Evolutionary conservation across 192 early-diverging fungal species (phyloP).

Genomic region (Coemansia javaensis): DNA sequence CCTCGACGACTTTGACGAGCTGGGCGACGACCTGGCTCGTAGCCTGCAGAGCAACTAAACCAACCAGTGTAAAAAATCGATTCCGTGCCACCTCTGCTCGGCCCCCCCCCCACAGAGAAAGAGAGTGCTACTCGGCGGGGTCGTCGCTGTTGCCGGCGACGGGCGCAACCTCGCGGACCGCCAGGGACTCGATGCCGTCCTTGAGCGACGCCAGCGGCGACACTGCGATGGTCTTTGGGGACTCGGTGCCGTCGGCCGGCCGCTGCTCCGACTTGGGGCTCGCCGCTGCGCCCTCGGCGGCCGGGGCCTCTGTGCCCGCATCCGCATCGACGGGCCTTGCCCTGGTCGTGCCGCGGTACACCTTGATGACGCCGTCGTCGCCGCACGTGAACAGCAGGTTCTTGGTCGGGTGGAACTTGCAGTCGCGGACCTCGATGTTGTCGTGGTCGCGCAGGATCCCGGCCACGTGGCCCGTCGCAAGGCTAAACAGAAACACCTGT

Average conservation of each 20-base stretch:
- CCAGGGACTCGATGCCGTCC: constrained; percentile 38
- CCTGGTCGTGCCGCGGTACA: constrained; percentile 36
- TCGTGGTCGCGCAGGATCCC: constrained; percentile 84
- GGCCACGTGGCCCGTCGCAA: constrained; percentile 70
- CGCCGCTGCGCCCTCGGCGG: too few relatives aligned
- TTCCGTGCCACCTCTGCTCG: too few relatives aligned
- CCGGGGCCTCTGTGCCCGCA: background rate
- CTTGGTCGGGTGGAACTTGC: constrained; percentile 78
- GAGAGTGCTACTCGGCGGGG: background rate
- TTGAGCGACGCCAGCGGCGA: constrained; percentile 37
- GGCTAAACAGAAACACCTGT: constrained; percentile 77
- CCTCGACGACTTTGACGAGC: constrained; percentile 37
- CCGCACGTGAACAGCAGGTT: constrained; percentile 78
- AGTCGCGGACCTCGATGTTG: constrained; percentile 89
- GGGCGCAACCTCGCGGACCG: constrained; percentile 14
- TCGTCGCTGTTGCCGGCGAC: background rate
- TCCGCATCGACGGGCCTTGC: constrained; percentile 2
- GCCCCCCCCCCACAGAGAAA: too few relatives aligned
- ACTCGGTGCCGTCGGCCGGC: constrained; percentile 3
- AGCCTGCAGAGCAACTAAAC: constrained; percentile 20
- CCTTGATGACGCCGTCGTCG: constrained; percentile 72
- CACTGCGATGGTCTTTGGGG: constrained; percentile 24
- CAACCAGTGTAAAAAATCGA: background rate
- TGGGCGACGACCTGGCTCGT: constrained; percentile 32
- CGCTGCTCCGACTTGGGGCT: background rate